phyloP scores from a whole-genome alignment of 208 protist genomes.

The Wallacemonas sp. region DNA sequence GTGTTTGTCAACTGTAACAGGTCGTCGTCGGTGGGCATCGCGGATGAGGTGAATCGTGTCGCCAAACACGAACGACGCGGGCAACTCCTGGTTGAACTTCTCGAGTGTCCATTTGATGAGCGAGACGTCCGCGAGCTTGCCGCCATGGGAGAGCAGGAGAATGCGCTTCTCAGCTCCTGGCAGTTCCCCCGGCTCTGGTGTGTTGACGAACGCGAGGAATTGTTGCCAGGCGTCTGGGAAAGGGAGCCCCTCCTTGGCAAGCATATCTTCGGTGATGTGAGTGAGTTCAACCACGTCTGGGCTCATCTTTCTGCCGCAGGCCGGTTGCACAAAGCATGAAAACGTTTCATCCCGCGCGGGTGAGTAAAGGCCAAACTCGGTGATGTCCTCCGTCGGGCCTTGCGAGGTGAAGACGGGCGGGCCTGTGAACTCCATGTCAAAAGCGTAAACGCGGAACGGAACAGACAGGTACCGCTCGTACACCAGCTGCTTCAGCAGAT shows the following conservation, averaged over 20 bases:
- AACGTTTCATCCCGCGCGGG: conserved; percentile 68
- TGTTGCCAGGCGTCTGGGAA: conserved; percentile 78
- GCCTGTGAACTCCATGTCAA: conserved; percentile 91
- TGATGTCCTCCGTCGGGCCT: conserved; percentile 88
- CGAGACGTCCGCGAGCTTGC: conserved; percentile 86
- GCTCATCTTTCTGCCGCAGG: conserved; percentile 42
- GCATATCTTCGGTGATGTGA: conserved; percentile 73
- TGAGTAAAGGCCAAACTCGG: conserved; percentile 83
- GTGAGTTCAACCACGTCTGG: conserved; percentile 75
- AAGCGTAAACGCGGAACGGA: conserved; percentile 83
- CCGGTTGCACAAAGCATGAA: conserved; percentile 69
- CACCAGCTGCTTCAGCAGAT: conserved; percentile 64
- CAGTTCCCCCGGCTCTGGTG: conserved; percentile 66
- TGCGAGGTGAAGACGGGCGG: conserved; percentile 81
- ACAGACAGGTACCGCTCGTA: conserved; percentile 86
- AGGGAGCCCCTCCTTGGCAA: conserved; percentile 60
- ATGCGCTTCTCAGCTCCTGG: conserved; percentile 59
- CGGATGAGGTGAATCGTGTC: conserved; percentile 89
- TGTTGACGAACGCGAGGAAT: conserved; percentile 68
- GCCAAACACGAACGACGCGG: conserved; percentile 71
- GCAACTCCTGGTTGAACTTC: conserved; percentile 60
- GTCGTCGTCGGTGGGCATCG: conserved; percentile 81
- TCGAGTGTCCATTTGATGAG: conserved; percentile 86
- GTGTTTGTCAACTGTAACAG: conserved; percentile 88
- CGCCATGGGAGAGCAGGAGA: conserved; percentile 83